Evolutionary conservation across 495 filamentous ascomycete genomes (phyloP).

Genomic region (Achaetomiella virescens): DNA sequence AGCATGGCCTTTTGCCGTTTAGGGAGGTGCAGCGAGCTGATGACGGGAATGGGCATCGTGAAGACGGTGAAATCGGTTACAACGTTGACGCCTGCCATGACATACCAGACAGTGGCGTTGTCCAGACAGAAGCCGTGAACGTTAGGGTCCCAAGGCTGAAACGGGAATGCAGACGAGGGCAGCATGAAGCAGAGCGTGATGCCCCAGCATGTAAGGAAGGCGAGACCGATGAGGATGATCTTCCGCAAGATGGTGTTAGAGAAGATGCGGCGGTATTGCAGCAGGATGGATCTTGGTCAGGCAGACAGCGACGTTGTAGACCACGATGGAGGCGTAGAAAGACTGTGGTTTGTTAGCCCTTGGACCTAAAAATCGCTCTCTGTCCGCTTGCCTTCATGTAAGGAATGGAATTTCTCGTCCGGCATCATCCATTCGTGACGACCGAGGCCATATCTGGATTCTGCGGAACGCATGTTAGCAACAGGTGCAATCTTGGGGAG

Average conservation of each 20-base stretch:
- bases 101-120: conserved; percentile 31
- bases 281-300: conserved; percentile 31
- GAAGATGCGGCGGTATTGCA: conserved; percentile 36
- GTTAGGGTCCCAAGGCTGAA: conserved; percentile 30
- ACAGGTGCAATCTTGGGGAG: too few relatives aligned
- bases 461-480: not conserved
- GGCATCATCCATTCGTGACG: conserved; percentile 27
- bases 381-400: conserved; percentile 26
- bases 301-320: conserved; percentile 30
- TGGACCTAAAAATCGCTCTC: too few relatives aligned
- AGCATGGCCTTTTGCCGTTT: conserved; percentile 44
- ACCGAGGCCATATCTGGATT: conserved; percentile 28
- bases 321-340: conserved; percentile 25
- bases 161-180: conserved; percentile 32
- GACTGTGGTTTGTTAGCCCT: conserved; percentile 23
- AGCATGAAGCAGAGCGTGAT: conserved; percentile 25
- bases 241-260: conserved; percentile 24
- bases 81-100: conserved; percentile 36
- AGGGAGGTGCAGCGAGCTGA: conserved; percentile 30
- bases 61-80: conserved; percentile 24
- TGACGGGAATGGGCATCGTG: conserved; percentile 24
- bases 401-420: conserved; percentile 13
- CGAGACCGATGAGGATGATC: conserved; percentile 24
- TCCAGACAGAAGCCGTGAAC: conserved; percentile 27
- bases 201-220: conserved; percentile 30